Evolutionary conservation across 805 yeast species (phyloP).

Genomic region (Yueomyces sinensis): DNA sequence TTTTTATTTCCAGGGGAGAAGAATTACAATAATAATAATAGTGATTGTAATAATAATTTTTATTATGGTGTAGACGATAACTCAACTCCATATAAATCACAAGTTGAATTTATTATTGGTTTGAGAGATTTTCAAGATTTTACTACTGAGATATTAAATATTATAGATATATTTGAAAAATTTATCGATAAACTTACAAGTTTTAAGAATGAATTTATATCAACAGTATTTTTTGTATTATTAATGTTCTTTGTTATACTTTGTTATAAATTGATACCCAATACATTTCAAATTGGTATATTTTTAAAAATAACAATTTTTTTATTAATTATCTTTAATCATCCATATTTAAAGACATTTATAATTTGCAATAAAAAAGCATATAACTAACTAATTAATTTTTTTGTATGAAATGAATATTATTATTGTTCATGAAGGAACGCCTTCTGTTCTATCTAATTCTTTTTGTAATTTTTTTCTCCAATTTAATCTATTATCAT

Average conservation of each 20-base stretch:
- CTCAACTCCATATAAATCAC: neutral
- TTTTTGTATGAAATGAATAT: too few species aligned
- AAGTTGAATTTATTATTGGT: conserved; percentile 36
- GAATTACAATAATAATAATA: neutral
- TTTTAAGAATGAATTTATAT: conserved; percentile 52
- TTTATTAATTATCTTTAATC: too few species aligned
- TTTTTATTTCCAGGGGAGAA: neutral
- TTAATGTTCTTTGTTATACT: neutral
- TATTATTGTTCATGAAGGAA: conserved; percentile 43
- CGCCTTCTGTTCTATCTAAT: conserved; percentile 64
- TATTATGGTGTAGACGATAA: neutral
- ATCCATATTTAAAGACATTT: too few species aligned
- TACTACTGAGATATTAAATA: conserved; percentile 39
- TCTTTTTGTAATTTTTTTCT: conserved; percentile 41
- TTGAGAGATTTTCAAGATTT: conserved; percentile 64
- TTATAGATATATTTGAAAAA: conserved; percentile 38
- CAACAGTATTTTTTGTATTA: conserved; percentile 40
- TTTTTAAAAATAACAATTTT: neutral
- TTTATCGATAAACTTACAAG: conserved; percentile 51
- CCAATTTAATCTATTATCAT: conserved; percentile 56
- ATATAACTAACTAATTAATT: too few species aligned
- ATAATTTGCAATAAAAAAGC: too few species aligned
- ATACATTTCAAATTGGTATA: neutral
- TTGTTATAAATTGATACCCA: neutral
- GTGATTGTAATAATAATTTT: conserved; percentile 1